Conservation (phyloP, 2,329 filamentous ascomycete species). For the Fusarium tuaranense region DNA sequence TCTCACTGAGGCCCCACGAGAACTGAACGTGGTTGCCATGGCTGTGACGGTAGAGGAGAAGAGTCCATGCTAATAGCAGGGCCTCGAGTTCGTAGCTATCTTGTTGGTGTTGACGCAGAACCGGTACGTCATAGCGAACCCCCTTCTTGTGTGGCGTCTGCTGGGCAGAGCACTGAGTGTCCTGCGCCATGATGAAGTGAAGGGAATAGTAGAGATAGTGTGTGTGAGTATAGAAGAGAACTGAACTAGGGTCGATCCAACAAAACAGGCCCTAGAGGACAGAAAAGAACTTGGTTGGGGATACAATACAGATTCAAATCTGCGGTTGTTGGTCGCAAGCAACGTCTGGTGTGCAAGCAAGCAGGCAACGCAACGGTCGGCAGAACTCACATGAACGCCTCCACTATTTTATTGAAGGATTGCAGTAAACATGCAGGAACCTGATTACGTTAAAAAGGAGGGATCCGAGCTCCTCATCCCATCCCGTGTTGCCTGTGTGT, state of each 20-base stretch:
- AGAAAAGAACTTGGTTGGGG: slow-evolving; percentile 1
- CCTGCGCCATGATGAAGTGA: slow-evolving; percentile 28
- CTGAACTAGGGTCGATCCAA: slow-evolving; percentile 7
- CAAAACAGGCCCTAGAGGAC: background rate
- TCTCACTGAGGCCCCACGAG: slow-evolving; percentile 37
- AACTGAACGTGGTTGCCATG: slow-evolving; percentile 39
- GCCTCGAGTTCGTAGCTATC: slow-evolving; percentile 29
- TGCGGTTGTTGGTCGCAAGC: background rate
- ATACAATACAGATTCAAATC: slow-evolving; percentile 24
- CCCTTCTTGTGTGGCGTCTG: slow-evolving; percentile 23
- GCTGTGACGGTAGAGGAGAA: slow-evolving; percentile 41
- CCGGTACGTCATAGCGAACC: slow-evolving; percentile 35
- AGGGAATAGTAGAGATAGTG: background rate
- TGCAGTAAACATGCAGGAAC: slow-evolving; percentile 22
- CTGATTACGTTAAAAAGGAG: slow-evolving; percentile 40
- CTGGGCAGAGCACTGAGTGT: slow-evolving; percentile 14
- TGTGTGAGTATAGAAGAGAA: background rate
- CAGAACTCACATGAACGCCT: slow-evolving; percentile 32
- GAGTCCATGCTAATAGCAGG: slow-evolving; percentile 38
- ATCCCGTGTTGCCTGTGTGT: slow-evolving; percentile 18
- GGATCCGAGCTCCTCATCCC: background rate
- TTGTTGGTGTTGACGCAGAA: slow-evolving; percentile 23
- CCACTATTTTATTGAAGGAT: slow-evolving; percentile 33
- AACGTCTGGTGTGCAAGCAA: background rate
- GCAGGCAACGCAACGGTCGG: background rate